A percentile compares a stretch with the other conserved stretches of the same genome.
These are phyloP conservation scores for Pythium volutum DNA, from an alignment of 352 stramenopile genomes.

Conservation along the genomic window DNA sequence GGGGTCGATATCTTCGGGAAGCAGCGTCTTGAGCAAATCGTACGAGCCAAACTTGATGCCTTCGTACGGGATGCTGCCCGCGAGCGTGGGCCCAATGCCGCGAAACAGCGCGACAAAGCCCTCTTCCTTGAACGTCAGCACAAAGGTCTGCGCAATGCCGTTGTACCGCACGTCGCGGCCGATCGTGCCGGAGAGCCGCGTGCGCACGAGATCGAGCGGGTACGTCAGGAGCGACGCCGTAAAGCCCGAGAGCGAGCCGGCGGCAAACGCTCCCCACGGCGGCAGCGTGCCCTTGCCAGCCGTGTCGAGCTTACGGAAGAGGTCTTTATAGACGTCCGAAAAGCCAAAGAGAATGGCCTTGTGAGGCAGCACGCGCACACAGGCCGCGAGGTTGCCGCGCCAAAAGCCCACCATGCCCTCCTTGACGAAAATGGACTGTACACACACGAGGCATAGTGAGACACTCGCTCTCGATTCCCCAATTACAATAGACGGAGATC, in stretches of 20 bases:
- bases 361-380: conserved; percentile 75
- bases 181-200: conserved; percentile 72
- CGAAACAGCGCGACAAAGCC: conserved; percentile 61
- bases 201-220: conserved; percentile 82
- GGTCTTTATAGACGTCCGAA: conserved; percentile 86
- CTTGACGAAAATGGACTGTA: conserved; percentile 42
- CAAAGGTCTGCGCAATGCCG: conserved; percentile 68
- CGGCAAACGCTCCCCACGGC: conserved; percentile 55
- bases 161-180: conserved; percentile 62
- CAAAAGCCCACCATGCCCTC: conserved; percentile 71
- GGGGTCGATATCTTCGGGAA: conserved; percentile 57
- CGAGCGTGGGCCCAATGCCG: conserved; percentile 65
- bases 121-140: conserved; percentile 68
- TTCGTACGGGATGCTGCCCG: conserved; percentile 74
- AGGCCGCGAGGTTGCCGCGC: conserved; percentile 71
- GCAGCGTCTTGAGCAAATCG: conserved; percentile 54
- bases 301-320: conserved; percentile 37
- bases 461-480: too few species aligned
- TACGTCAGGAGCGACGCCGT: conserved; percentile 86
- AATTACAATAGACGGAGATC: too few species aligned
- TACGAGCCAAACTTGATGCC: conserved; percentile 83
- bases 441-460: not conserved
- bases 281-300: conserved; percentile 33
- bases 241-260: conserved; percentile 76
- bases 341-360: conserved; percentile 83